phyloP scores from a whole-genome alignment of 2,329 filamentous ascomycete species.

The Dothiorella sarmentorum region DNA sequence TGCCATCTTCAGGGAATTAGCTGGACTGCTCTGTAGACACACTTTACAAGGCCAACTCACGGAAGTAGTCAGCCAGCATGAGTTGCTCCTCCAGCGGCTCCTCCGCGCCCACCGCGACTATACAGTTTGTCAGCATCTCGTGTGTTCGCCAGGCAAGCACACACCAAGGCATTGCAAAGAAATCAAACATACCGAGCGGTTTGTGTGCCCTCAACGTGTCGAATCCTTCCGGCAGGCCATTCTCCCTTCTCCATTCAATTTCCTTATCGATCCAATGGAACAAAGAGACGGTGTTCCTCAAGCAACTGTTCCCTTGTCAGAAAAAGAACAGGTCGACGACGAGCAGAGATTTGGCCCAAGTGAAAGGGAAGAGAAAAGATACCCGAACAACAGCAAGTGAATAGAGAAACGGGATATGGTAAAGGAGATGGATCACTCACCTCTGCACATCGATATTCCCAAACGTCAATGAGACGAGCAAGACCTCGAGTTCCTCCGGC shows the following conservation, averaged over 20 bases:
- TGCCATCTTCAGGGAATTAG: constrained; percentile 38
- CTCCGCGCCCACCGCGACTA: constrained; percentile 78
- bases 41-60: constrained; percentile 49
- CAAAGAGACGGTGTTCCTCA: constrained; percentile 82
- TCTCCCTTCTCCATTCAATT: constrained; percentile 71
- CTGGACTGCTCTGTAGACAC: neutral
- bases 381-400: neutral
- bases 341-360: too few species aligned
- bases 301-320: constrained; percentile 55
- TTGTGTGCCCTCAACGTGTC: constrained; percentile 68
- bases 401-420: neutral
- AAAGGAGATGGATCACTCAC: constrained; percentile 43
- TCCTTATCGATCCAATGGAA: constrained; percentile 93
- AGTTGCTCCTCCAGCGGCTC: constrained; percentile 80
- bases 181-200: constrained; percentile 53
- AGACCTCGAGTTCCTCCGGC: constrained; percentile 78
- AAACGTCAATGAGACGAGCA: constrained; percentile 85
- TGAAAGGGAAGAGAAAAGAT: neutral
- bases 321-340: neutral
- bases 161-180: neutral
- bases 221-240: constrained; percentile 67
- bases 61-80: constrained; percentile 71
- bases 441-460: constrained; percentile 87
- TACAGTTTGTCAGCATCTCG: neutral
- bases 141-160: too few species aligned